Evolutionary conservation across 257 asterid genomes (phyloP).

Genomic region (Przewalskia tangutica): DNA sequence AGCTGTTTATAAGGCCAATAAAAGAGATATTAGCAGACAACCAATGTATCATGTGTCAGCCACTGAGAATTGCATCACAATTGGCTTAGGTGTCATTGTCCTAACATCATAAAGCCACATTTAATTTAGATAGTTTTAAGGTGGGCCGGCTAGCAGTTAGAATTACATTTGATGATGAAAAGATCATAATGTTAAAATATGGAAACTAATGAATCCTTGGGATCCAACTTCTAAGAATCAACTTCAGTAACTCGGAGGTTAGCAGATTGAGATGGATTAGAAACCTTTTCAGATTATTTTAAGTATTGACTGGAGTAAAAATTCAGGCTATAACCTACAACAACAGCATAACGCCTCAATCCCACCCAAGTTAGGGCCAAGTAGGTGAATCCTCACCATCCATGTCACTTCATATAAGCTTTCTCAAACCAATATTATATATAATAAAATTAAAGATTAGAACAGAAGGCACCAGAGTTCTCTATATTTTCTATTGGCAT

Average conservation of each 20-base stretch:
- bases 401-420: neutral
- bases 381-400: neutral
- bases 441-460: neutral
- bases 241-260: neutral
- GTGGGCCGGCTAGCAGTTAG: neutral
- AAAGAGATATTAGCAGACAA: neutral
- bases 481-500: neutral
- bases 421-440: neutral
- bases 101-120: neutral
- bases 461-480: neutral
- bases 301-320: neutral
- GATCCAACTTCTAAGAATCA: neutral
- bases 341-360: neutral
- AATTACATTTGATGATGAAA: neutral
- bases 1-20: neutral
- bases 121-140: neutral
- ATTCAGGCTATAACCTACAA: neutral
- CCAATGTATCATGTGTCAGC: neutral
- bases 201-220: neutral
- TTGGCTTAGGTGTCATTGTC: neutral
- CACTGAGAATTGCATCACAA: neutral
- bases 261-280: neutral
- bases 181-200: neutral
- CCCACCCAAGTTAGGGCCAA: neutral
- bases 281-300: neutral